Conservation (phyloP, 2,329 filamentous ascomycete species). For the Fusarium sublunatum region DNA sequence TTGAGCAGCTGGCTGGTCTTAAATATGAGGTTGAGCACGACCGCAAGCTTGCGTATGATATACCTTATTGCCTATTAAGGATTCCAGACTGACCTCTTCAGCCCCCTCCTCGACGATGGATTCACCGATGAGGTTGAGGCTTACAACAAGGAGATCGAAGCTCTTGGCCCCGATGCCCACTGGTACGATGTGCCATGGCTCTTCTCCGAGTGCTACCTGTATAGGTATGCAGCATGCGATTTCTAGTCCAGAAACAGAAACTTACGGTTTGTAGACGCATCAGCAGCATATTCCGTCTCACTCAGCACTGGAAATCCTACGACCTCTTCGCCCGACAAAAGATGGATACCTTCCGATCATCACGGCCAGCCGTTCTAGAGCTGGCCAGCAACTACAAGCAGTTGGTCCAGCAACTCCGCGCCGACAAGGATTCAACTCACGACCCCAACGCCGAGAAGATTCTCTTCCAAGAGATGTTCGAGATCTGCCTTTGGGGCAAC, state of each 20-base stretch:
- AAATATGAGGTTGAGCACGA: constrained; percentile 98
- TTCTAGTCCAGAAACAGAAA: neutral
- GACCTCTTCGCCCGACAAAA: constrained; percentile 93
- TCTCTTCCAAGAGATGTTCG: constrained; percentile 91
- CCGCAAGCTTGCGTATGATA: constrained; percentile 75
- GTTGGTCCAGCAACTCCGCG: constrained; percentile 73
- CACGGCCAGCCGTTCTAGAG: constrained; percentile 85
- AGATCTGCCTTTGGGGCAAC: constrained; percentile 97
- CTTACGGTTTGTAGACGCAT: constrained; percentile 69
- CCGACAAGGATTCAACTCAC: constrained; percentile 61
- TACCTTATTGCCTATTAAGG: no score
- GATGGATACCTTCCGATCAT: constrained; percentile 90
- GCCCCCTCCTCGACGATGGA: constrained; percentile 81
- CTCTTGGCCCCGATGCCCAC: constrained; percentile 72
- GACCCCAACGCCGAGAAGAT: constrained; percentile 78
- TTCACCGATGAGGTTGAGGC: constrained; percentile 79
- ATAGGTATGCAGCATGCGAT: constrained; percentile 64
- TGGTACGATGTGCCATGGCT: constrained; percentile 93
- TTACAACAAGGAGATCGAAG: constrained; percentile 88
- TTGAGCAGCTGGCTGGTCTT: constrained; percentile 80
- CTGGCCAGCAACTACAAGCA: constrained; percentile 82
- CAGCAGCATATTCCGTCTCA: constrained; percentile 79
- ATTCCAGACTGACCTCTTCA: constrained; percentile 49
- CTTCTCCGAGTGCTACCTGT: constrained; percentile 93
- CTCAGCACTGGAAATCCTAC: constrained; percentile 86